Percentiles rank a stretch among this genome's conserved stretches.
phyloP scores from a whole-genome alignment of 129 eudicot species.

The Helianthus tuberosus region DNA sequence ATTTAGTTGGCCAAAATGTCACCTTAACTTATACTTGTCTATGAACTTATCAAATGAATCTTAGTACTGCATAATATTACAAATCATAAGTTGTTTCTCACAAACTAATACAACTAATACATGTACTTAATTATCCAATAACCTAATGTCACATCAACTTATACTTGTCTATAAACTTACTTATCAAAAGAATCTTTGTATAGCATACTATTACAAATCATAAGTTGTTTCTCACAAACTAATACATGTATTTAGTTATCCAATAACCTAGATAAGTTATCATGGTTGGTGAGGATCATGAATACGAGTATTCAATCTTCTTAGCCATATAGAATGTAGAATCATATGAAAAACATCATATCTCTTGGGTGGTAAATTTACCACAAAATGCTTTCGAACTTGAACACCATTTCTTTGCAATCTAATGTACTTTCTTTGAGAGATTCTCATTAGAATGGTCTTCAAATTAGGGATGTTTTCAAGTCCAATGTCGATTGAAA shows the following conservation, averaged over 20 bases:
- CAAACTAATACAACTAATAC: no score
- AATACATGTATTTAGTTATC: no score
- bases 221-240: no score
- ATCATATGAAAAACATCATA: slow-evolving; percentile 84
- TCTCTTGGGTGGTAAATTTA: slow-evolving; percentile 65
- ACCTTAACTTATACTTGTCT: no score
- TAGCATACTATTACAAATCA: no score
- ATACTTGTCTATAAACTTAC: no score
- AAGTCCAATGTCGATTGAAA: slow-evolving; percentile 55
- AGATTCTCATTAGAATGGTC: slow-evolving; percentile 47
- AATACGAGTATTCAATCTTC: slow-evolving; percentile 59
- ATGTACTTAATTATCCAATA: background rate
- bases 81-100: no score
- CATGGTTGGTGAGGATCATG: slow-evolving; percentile 16
- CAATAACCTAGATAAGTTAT: background rate
- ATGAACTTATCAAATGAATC: no score
- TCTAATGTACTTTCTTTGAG: slow-evolving; percentile 46
- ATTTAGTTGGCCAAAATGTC: no score
- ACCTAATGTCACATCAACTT: background rate
- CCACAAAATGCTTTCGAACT: slow-evolving; percentile 67
- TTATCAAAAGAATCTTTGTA: slow-evolving; percentile 42
- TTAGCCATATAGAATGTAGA: slow-evolving; percentile 79
- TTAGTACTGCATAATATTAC: no score
- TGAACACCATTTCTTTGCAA: slow-evolving; percentile 51
- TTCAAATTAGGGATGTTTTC: slow-evolving; percentile 66